These are phyloP conservation scores for Thalassiosira mediterranea DNA, from an alignment of 352 stramenopile species.

Conservation along the genomic window DNA sequence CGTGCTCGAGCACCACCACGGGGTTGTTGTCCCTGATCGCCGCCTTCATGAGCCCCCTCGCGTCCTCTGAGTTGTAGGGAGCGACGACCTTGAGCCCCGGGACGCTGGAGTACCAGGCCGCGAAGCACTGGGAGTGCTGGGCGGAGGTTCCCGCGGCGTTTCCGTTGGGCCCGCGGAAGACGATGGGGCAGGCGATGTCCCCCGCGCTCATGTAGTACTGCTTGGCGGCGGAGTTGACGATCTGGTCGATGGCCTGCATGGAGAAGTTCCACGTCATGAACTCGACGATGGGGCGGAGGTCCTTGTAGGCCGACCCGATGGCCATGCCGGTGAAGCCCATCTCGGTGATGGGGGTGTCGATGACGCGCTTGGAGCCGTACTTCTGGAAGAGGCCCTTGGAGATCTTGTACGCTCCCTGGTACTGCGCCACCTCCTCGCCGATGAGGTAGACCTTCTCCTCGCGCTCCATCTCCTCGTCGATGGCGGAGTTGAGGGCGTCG, in stretches of 20 bases:
- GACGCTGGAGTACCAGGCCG: slow-evolving; percentile 96
- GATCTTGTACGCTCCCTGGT: slow-evolving; percentile 99
- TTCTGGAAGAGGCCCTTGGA: slow-evolving; percentile 95
- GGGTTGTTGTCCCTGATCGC: slow-evolving; percentile 99
- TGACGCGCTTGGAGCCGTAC: slow-evolving; percentile 98
- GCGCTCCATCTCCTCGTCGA: slow-evolving; percentile 98
- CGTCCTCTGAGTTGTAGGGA: slow-evolving; percentile 97
- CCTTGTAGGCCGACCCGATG: slow-evolving; percentile 94
- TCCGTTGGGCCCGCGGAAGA: slow-evolving; percentile 99
- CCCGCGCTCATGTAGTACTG: slow-evolving; percentile 99
- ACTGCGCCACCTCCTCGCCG: slow-evolving; percentile 98
- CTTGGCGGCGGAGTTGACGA: slow-evolving; percentile 99
- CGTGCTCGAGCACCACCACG: slow-evolving; percentile 98
- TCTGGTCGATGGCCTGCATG: slow-evolving; percentile 99
- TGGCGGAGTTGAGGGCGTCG: slow-evolving; percentile 97
- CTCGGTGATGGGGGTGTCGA: slow-evolving; percentile 99
- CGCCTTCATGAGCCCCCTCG: slow-evolving; percentile 98
- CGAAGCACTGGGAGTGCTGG: slow-evolving; percentile 99
- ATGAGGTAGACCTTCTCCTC: slow-evolving; percentile 88
- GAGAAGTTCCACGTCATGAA: slow-evolving; percentile 99
- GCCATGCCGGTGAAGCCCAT: slow-evolving; percentile 90
- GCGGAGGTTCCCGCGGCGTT: slow-evolving; percentile 95
- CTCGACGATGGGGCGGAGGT: slow-evolving; percentile 97
- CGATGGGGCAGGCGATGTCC: slow-evolving; percentile 97
- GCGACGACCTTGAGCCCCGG: slow-evolving; percentile 98